Evolutionary conservation across 495 filamentous ascomycete genomes (phyloP).

Genomic region (Viridothelium virens): DNA sequence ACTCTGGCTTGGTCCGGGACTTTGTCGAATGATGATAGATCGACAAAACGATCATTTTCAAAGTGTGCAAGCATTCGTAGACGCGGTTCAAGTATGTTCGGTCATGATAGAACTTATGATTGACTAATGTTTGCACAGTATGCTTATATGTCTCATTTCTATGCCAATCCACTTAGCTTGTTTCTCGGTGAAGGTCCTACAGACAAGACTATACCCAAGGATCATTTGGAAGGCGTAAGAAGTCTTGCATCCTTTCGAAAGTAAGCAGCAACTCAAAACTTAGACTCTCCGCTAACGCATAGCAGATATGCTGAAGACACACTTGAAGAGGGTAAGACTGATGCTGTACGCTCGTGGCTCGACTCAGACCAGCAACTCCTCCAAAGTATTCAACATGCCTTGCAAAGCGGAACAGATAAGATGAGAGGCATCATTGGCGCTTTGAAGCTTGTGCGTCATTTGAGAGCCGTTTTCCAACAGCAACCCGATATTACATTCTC

Average conservation of each 20-base stretch:
- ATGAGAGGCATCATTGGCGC: constrained; percentile 43
- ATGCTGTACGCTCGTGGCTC: constrained; percentile 43
- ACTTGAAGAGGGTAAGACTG: constrained; percentile 37
- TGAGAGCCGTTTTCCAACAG: constrained; percentile 39
- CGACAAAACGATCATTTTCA: constrained; percentile 80
- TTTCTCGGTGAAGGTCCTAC: constrained; percentile 40
- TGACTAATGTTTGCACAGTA: constrained; percentile 47
- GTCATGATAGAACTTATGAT: not conserved
- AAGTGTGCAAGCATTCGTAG: constrained; percentile 71
- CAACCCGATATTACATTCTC: constrained; percentile 36
- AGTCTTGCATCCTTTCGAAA: constrained; percentile 72
- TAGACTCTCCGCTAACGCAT: not conserved
- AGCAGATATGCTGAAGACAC: constrained; percentile 36
- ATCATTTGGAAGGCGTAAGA: constrained; percentile 67
- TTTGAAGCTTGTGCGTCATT: constrained; percentile 40
- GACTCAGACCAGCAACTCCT: constrained; percentile 43
- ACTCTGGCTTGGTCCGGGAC: constrained; percentile 62
- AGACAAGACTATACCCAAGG: constrained; percentile 39
- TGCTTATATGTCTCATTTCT: constrained; percentile 93
- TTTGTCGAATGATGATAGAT: constrained; percentile 57
- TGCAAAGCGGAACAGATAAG: constrained; percentile 35
- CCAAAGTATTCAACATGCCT: constrained; percentile 28
- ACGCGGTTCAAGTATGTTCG: constrained; percentile 62
- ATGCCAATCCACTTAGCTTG: constrained; percentile 77
- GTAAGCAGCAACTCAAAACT: constrained; percentile 30